Evolutionary conservation across 306 rosid genomes (phyloP), one percentile per base, ranked within the genome.

Genomic region (Dalbergia cultrata): DNA sequence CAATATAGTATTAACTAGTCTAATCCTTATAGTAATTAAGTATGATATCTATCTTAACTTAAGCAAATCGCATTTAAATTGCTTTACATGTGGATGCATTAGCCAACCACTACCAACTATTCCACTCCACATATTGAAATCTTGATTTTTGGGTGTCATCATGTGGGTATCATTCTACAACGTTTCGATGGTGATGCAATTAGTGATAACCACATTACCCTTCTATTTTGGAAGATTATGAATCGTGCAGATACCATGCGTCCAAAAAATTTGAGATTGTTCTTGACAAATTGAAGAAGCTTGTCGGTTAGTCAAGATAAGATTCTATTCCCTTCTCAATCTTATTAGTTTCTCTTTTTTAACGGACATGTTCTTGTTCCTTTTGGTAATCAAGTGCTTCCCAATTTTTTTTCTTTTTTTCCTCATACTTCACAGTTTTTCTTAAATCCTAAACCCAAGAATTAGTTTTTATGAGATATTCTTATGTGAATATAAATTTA

Each of bases 181-280:
- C n/a, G 21, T 19, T 62, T 14, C 61, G 70, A 54, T 11, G 74
- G 21, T 70, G 14, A 70, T 68, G 72, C 68, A 5, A 5, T 17
- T 3, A 5, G 52, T 54, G 47, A 53, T 6, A 26, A 54, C n/a
- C 47, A 70, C 4, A 12, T 52, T 49, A 34, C 34, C 26, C 69
- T 57, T n/a, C 9, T 45, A 26, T 72, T 7, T 50, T 82, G 60
- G 59, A 58, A 49, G 16, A 81, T 16, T 10, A 12, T 37, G 78
- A 47, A 21, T 8, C 7, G 57, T 26, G 5, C 9, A 8, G 73
- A 34, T 31, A 37, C 9, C 9, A 13, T 6, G 26, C 7, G 60
- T 54, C 60, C 60, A 54, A n/a, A n/a, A n/a, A 9, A 17, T 47
- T 21, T 21, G 39, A n/a, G 67, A 43, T 6, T 65, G 67, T 76